Percentiles rank a stretch among this genome's conserved stretches.
Evolutionary conservation across 306 rosid species (phyloP).

Genomic region (Sechiopsis laciniata): DNA sequence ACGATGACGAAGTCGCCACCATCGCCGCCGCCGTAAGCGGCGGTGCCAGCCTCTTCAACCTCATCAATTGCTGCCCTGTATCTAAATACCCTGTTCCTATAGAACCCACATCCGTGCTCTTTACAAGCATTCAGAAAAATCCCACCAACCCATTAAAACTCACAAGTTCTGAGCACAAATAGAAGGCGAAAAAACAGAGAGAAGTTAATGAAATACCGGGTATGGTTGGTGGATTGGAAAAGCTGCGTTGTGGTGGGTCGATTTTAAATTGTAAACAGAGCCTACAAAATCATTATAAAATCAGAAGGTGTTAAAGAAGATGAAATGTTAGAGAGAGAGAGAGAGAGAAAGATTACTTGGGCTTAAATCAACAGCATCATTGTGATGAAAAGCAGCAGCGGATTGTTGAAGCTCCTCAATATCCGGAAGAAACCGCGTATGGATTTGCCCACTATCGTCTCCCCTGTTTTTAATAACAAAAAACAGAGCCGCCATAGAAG

Average conservation of each 20-base stretch:
- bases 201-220: constrained; percentile 35
- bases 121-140: neutral
- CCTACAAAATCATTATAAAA: constrained; percentile 32
- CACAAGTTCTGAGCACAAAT: neutral
- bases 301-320: constrained; percentile 11
- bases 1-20: constrained; percentile 29
- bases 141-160: neutral
- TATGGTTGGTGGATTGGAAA: constrained; percentile 47
- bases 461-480: constrained; percentile 47
- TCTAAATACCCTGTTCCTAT: constrained; percentile 43
- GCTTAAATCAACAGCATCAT: constrained; percentile 73
- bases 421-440: constrained; percentile 50
- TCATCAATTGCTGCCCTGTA: constrained; percentile 37
- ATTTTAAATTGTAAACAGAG: constrained; percentile 52
- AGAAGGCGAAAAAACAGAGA: neutral
- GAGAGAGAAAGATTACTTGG: constrained; percentile 42
- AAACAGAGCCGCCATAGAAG: constrained; percentile 8
- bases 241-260: constrained; percentile 44
- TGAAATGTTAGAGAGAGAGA: neutral
- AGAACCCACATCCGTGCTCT: constrained; percentile 51
- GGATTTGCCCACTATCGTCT: constrained; percentile 41
- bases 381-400: constrained; percentile 43
- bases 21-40: constrained; percentile 18
- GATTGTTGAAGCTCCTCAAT: constrained; percentile 67
- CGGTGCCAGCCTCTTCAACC: constrained; percentile 30